phyloP scores from a whole-genome alignment of 108 stramenopile species.

The Aurantiochytrium sp. region DNA sequence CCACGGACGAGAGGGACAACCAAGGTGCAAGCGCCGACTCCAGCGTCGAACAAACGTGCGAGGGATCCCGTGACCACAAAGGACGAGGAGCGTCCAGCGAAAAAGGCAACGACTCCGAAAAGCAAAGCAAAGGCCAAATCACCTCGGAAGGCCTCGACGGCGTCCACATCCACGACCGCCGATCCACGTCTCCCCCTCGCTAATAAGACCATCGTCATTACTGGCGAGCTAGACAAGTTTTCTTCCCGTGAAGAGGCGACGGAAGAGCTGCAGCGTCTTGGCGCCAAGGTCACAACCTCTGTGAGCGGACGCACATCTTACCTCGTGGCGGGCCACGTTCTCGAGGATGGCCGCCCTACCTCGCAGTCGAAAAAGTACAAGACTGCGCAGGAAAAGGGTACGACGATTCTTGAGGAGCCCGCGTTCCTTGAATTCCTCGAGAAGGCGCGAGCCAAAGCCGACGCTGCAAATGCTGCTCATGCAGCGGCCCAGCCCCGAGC shows the following conservation, averaged over 20 bases:
- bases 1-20: too few relatives aligned
- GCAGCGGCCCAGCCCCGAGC: background rate
- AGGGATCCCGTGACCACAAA: too few relatives aligned
- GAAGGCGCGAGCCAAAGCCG: background rate
- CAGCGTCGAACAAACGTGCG: too few relatives aligned
- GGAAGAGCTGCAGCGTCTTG: slow-evolving; percentile 65
- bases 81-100: too few relatives aligned
- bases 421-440: background rate
- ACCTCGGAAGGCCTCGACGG: background rate
- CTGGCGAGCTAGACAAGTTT: background rate
- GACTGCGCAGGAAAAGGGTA: slow-evolving; percentile 49
- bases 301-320: slow-evolving; percentile 76
- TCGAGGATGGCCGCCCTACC: slow-evolving; percentile 82
- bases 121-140: background rate
- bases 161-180: too few relatives aligned
- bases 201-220: background rate
- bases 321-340: slow-evolving; percentile 63
- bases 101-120: too few relatives aligned
- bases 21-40: too few relatives aligned
- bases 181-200: background rate
- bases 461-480: background rate
- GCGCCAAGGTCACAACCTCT: slow-evolving; percentile 64
- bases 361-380: slow-evolving; percentile 69
- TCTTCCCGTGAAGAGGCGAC: slow-evolving; percentile 49
- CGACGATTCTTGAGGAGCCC: background rate